These are phyloP conservation scores for Entomortierella lignicola DNA, from an alignment of 192 early-diverging fungal genomes.

Conservation along the genomic window DNA sequence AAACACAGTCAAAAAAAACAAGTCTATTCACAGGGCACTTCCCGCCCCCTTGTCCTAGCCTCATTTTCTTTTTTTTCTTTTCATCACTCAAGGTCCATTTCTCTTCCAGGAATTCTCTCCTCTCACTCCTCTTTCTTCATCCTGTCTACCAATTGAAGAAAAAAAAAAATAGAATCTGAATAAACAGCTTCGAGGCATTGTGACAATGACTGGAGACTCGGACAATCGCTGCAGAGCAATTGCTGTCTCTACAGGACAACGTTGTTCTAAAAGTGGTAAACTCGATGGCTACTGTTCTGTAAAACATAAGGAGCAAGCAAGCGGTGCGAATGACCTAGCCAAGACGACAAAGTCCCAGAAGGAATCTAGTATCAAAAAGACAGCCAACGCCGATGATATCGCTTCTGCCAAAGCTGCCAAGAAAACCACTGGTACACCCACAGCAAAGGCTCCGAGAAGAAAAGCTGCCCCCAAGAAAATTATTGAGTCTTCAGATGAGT, in stretches of 20 bases:
- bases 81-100: too few relatives aligned
- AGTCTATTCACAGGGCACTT: too few relatives aligned
- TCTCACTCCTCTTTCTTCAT: too few relatives aligned
- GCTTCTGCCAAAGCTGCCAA: constrained; percentile 10
- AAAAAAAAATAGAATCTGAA: too few relatives aligned
- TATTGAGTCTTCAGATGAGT: constrained; percentile 37
- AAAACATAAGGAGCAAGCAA: constrained; percentile 43
- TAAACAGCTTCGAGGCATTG: too few relatives aligned
- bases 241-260: constrained; percentile 35
- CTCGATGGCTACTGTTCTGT: constrained; percentile 49
- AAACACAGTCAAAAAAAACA: too few relatives aligned
- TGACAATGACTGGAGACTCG: too few relatives aligned
- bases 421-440: constrained; percentile 7
- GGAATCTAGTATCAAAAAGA: constrained; percentile 22
- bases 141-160: too few relatives aligned
- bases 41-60: too few relatives aligned
- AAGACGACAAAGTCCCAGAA: constrained; percentile 20
- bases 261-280: constrained; percentile 33
- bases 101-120: too few relatives aligned
- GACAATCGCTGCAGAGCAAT: constrained; percentile 41
- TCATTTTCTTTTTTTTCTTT: too few relatives aligned
- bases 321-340: constrained; percentile 7
- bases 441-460: constrained; percentile 10
- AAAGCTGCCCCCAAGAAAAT: constrained; percentile 17
- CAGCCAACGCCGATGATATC: constrained; percentile 2